Evolutionary conservation across 371 early-diverging fungal genomes (phyloP), one percentile per base, ranked within the genome.

Genomic region (Nematocida sp.): DNA sequence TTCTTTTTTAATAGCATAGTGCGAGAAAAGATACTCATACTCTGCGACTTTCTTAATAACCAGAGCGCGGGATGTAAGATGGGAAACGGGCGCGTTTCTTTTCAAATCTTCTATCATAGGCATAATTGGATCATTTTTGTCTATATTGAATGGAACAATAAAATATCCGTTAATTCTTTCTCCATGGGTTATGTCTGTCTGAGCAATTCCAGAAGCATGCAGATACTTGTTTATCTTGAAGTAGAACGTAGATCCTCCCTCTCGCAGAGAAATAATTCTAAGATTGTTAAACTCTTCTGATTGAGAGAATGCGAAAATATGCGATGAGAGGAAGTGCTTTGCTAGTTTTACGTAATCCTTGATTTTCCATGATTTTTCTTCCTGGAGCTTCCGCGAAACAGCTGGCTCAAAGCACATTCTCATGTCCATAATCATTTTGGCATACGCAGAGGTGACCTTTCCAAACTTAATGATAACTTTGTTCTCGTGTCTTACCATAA

Each of bases 221-320:
- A 64, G 16, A 33, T 71, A 71, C 55, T 61, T 59, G n/a, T 51
- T 38, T 28, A 71, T 36, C 32, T 71, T 71, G 39, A 71, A 71
- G 64, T 71, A 71, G 51, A 61, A 71, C 18, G 75, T 71, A 3
- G 25, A 42, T 7, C 75, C 63, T 16, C 48, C 55, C 9, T 61
- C 63, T 11, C 18, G 51, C 4, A 71, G 30, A 25, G 75, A 71
- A 30, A 61, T 50, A 9, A 71, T 33, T 26, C 49, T 59, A 18
- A 71, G 49, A 39, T 71, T 71, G 63, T 71, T 71, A 47, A 45
- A 48, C 54, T 71, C 61, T 20, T 61, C 75, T 38, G 75, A 71
- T 35, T 71, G 75, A 1, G 75, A 71, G 42, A 71, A 71, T n/a
- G 60, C 63, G 30, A 77, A 63, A 7, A 71, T 18, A 33, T 71